Base-by-base conservation (phyloP, 805 yeast species). In the Yarrowia sp. region DNA sequence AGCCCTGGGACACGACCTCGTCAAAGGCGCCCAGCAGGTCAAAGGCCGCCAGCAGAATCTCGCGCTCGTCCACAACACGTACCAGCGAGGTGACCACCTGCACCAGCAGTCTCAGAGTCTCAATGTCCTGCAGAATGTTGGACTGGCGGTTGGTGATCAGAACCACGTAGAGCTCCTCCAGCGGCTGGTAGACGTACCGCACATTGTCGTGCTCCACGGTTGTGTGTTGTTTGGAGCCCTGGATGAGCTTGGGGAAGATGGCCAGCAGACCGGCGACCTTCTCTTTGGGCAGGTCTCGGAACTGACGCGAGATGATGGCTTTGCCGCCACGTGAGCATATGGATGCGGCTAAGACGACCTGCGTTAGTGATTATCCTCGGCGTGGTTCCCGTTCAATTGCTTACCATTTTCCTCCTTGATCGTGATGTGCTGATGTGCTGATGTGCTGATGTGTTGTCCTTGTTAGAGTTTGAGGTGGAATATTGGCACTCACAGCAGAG, bases 301-400 rank as follows among this genome's bases (percentile, higher is more conserved):
- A 94, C 77, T 91, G 98, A 71, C 99, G 84, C 24, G 97, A 89
- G 55, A 94, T 78, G 67, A 94, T 83, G 22, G 97, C 89, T 69
- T 91, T 93, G 63, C 99, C 99, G 63, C 90, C 87, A 69, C 92
- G 90, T 41, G 97, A 87, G 74, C 97, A 89, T 69, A 94, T 88
- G 42, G 97, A 88, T 51, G 97, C 97, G 61, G 99, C 97, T 72
- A 93, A 67, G 27, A 77, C 71, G 24, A 68, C 71, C 71, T 67
- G 51, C 21, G 61, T 55, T 55, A 55, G 61, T 55, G n/a, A n/a
- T n/a, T n/a, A 14, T 14, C 2, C 32, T 7, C 31, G 21, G 5
- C 21, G 18, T 2, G 4, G 25, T 12, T 4, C 12, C 19, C 19
- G 18, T 38, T 36, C 35, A 29, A 35, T 39, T 38, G 38, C 61